Base-by-base conservation (phyloP, 106 monocot genomes). In the Narthecium ossifragum region DNA sequence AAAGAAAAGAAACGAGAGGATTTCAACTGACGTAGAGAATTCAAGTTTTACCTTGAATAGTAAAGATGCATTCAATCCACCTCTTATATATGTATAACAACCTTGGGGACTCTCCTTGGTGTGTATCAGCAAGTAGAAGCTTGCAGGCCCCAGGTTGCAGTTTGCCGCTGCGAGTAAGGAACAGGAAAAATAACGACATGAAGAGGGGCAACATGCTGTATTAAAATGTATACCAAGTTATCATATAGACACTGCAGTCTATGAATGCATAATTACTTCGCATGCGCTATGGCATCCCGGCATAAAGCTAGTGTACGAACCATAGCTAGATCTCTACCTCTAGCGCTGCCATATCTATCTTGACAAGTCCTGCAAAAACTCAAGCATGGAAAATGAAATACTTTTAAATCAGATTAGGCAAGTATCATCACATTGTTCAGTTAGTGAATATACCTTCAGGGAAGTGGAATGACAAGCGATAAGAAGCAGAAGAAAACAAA, bases 81-180 rank as follows among this genome's bases (percentile, higher is more conserved):
- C 82, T 74, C 61, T 79, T 78, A 34, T 88, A 88, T 55, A 88
- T 79, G 67, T 79, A 88, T 39, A 87, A 58, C 39, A 79, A 62
- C 63, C 83, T 78, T 26, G 87, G 75, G 29, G 15, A 76, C 21
- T 83, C 73, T n/a, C 83, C 82, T 66, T 70, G 82, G 51, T 88
- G 72, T 49, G 81, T 76, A 75, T 88, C 87, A 60, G 78, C 63
- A 46, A 88, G 59, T 15, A 88, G 65, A 51, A 88, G 72, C 34
- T 65, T 69, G 66, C 87, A 87, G 22, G 67, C 59, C 31, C 52
- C 63, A 14, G 65, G 17, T 63, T 80, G 40, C 50, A 77, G 59
- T 55, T 59, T 85, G 39, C 25, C 13, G 49, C 85, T 85, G 31
- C 11, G 33, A 51, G 55, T 9, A 26, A 57, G 46, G 33, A 6